These are phyloP conservation scores for Yarrowia sp. DNA, from an alignment of 805 yeast species.

Conservation along the genomic window DNA sequence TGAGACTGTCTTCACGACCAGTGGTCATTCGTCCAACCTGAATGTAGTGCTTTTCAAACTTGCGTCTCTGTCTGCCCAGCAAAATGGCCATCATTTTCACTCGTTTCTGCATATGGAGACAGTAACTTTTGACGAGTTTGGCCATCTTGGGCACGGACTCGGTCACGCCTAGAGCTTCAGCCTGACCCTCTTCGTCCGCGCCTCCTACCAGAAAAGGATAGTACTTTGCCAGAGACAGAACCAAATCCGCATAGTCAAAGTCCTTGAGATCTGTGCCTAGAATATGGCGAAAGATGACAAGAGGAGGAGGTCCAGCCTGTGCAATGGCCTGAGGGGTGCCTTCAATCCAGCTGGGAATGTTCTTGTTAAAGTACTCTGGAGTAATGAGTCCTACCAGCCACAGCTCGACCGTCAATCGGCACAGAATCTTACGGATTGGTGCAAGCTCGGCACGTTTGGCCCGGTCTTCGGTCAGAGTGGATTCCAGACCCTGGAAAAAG, in stretches of 20 bases:
- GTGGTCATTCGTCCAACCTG: slow-evolving; percentile 61
- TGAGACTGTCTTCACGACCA: slow-evolving; percentile 35
- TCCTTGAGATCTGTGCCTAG: slow-evolving; percentile 6
- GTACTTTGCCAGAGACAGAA: neutral
- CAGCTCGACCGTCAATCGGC: slow-evolving; percentile 57
- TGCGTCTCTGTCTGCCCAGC: slow-evolving; percentile 16
- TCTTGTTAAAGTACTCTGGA: neutral
- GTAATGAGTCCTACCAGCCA: slow-evolving; percentile 49
- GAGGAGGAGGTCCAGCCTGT: neutral
- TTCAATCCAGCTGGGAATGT: slow-evolving; percentile 12
- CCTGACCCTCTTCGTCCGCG: neutral
- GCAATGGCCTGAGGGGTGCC: slow-evolving; percentile 13
- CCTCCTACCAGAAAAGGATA: neutral
- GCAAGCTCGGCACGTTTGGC: slow-evolving; percentile 27
- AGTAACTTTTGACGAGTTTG: slow-evolving; percentile 21
- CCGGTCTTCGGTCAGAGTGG: slow-evolving; percentile 11
- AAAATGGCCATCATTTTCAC: slow-evolving; percentile 19
- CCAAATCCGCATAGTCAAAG: slow-evolving; percentile 14
- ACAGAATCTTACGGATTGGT: slow-evolving; percentile 47
- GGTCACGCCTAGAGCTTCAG: neutral
- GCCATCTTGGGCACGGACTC: slow-evolving; percentile 14
- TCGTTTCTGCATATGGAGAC: slow-evolving; percentile 19
- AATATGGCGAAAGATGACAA: neutral
- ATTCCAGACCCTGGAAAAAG: slow-evolving; percentile 7
- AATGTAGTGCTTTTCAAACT: slow-evolving; percentile 50